phyloP scores from a whole-genome alignment of 805 yeast genomes.

The Wickerhamiella hasegawae region DNA sequence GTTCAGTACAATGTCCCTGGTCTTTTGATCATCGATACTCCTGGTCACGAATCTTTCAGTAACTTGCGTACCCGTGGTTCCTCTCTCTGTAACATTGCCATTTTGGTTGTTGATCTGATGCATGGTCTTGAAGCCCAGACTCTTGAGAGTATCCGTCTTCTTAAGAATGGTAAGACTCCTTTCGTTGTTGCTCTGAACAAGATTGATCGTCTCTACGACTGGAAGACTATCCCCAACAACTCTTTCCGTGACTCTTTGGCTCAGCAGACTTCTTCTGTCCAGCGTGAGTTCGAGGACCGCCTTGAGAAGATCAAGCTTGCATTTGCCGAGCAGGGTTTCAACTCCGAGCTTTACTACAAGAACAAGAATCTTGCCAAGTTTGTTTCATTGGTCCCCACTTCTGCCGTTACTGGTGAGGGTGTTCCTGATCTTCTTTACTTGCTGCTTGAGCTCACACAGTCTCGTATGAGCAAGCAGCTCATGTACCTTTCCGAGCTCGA shows the following conservation, averaged over 20 bases:
- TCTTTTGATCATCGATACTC: conserved; percentile 89
- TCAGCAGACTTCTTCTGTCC: conserved; percentile 69
- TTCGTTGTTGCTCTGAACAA: conserved; percentile 94
- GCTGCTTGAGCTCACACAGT: conserved; percentile 86
- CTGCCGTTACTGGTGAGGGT: conserved; percentile 99
- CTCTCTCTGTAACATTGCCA: conserved; percentile 96
- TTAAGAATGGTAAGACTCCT: conserved; percentile 96
- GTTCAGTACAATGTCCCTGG: conserved; percentile 87
- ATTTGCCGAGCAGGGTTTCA: conserved; percentile 94
- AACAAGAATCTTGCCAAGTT: conserved; percentile 85
- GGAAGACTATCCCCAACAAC: conserved; percentile 83
- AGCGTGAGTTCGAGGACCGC: conserved; percentile 82
- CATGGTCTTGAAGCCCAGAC: conserved; percentile 99
- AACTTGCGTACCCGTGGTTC: conserved; percentile 98
- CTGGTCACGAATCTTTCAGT: conserved; percentile 99
- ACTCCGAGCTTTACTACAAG: conserved; percentile 90
- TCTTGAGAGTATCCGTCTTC: conserved; percentile 75
- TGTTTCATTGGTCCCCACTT: conserved; percentile 94
- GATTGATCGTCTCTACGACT: conserved; percentile 91
- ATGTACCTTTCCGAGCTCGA: conserved; percentile 88
- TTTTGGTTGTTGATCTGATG: conserved; percentile 95
- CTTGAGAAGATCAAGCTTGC: conserved; percentile 73
- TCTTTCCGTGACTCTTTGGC: conserved; percentile 89
- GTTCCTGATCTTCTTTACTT: conserved; percentile 96
- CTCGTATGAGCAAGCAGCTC: conserved; percentile 97